Conservation (phyloP, 129 eudicot genomes). For the Chrysanthemum lavandulifolium region DNA sequence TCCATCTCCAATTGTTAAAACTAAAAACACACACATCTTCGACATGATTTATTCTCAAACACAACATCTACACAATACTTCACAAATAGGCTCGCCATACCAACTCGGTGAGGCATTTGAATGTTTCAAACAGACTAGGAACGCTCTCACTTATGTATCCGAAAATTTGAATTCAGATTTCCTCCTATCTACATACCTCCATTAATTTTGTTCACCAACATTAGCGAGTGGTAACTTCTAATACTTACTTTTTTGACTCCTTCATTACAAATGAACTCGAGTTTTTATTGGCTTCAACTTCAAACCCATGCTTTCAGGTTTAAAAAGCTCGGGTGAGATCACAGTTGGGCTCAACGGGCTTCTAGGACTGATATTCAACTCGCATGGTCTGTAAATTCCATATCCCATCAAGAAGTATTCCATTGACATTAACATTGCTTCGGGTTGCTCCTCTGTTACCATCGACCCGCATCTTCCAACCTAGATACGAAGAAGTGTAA, state of each 20-base stretch:
- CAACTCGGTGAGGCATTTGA: too few species aligned
- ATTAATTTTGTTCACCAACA: not conserved
- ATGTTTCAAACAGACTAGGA: too few species aligned
- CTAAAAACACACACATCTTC: too few species aligned
- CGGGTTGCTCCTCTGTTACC: slow-evolving; percentile 93
- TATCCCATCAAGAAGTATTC: slow-evolving; percentile 92
- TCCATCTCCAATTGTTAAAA: too few species aligned
- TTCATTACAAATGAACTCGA: slow-evolving; percentile 27
- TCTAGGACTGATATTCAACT: slow-evolving; percentile 73
- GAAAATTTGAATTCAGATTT: not conserved
- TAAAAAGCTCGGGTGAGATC: slow-evolving; percentile 80
- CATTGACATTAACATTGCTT: slow-evolving; percentile 86
- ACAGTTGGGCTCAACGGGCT: slow-evolving; percentile 87
- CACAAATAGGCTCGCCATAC: too few species aligned
- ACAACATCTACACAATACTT: too few species aligned
- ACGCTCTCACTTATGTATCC: too few species aligned
- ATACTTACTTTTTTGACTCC: not conserved
- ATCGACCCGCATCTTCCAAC: slow-evolving; percentile 95
- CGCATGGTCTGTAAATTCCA: slow-evolving; percentile 62
- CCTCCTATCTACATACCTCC: slow-evolving; percentile 19
- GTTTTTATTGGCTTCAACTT: slow-evolving; percentile 93
- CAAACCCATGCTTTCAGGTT: slow-evolving; percentile 96
- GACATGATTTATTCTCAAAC: too few species aligned
- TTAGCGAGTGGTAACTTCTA: not conserved
- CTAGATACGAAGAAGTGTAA: slow-evolving; percentile 24